These are phyloP conservation scores for Pulveroboletus sp. DNA, from an alignment of 768 basidiomycete genomes.

Conservation along the genomic window DNA sequence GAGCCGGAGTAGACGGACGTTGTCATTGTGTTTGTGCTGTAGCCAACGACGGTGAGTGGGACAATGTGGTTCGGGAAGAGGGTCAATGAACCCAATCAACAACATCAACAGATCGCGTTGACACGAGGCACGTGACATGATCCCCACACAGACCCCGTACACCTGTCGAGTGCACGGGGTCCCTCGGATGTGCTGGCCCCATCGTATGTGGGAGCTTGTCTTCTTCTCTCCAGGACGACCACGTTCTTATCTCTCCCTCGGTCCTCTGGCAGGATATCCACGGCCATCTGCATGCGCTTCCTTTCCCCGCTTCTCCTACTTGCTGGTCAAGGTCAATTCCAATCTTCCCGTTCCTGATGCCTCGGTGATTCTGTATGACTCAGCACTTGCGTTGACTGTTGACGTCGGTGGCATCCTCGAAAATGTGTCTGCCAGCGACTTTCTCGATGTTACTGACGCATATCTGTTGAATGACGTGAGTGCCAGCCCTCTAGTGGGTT, in stretches of 20 bases:
- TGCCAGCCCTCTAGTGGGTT: background rate
- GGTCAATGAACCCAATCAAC: conserved; percentile 20
- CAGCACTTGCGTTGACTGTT: conserved; percentile 48
- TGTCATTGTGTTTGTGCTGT: conserved; percentile 33
- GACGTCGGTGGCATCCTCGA: conserved; percentile 35
- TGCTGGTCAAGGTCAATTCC: conserved; percentile 53
- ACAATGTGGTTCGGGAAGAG: conserved; percentile 10
- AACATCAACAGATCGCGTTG: conserved; percentile 31
- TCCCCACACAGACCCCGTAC: conserved; percentile 8
- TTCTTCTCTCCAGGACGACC: background rate
- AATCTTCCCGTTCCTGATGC: background rate
- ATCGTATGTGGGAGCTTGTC: too few species aligned
- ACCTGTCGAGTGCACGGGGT: background rate
- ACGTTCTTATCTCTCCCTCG: conserved; percentile 7
- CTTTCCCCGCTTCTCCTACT: conserved; percentile 36
- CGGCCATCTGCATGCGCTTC: conserved; percentile 25
- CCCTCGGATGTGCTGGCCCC: background rate
- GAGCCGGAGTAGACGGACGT: conserved; percentile 45
- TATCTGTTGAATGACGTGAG: conserved; percentile 29
- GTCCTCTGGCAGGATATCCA: conserved; percentile 33
- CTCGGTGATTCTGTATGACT: background rate
- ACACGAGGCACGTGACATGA: conserved; percentile 21
- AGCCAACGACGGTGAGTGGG: background rate
- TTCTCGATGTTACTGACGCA: conserved; percentile 39
- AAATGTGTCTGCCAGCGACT: conserved; percentile 38